phyloP scores from a whole-genome alignment of 768 basidiomycete species.

The Arthromyces matolae region DNA sequence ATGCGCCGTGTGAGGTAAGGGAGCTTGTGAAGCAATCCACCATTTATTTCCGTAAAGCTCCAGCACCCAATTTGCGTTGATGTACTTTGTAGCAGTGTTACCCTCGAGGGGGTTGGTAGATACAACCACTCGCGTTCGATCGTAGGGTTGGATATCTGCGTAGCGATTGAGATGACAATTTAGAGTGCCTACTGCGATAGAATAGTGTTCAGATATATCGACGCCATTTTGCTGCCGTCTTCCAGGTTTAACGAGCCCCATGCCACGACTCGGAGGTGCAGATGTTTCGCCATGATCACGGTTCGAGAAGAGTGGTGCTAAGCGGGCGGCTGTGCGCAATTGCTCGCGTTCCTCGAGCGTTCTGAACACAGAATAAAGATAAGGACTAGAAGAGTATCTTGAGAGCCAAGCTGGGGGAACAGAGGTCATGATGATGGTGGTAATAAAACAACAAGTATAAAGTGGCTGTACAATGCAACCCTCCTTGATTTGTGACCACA shows the following conservation, averaged over 20 bases:
- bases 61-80: conserved; percentile 86
- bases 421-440: conserved; percentile 2
- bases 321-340: conserved; percentile 15
- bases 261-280: neutral
- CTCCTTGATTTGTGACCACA: neutral
- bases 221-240: neutral
- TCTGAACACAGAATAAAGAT: conserved; percentile 8
- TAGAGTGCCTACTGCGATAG: conserved; percentile 45
- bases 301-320: no score
- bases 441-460: neutral
- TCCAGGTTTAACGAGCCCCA: neutral
- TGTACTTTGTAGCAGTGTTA: conserved; percentile 44
- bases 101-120: conserved; percentile 19
- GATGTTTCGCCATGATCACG: neutral
- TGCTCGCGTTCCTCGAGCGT: conserved; percentile 12
- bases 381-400: conserved; percentile 2
- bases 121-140: conserved; percentile 72
- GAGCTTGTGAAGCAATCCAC: conserved; percentile 89
- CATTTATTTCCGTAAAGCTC: conserved; percentile 68
- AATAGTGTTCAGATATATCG: conserved; percentile 49
- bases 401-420: conserved; percentile 17
- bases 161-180: conserved; percentile 65
- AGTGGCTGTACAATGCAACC: conserved; percentile 6
- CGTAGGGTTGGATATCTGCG: conserved; percentile 70
- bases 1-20: conserved; percentile 64